Evolutionary conservation across 2,329 filamentous ascomycete species (phyloP), one percentile per base, ranked within the genome.

Genomic region (Xylaria sp.): DNA sequence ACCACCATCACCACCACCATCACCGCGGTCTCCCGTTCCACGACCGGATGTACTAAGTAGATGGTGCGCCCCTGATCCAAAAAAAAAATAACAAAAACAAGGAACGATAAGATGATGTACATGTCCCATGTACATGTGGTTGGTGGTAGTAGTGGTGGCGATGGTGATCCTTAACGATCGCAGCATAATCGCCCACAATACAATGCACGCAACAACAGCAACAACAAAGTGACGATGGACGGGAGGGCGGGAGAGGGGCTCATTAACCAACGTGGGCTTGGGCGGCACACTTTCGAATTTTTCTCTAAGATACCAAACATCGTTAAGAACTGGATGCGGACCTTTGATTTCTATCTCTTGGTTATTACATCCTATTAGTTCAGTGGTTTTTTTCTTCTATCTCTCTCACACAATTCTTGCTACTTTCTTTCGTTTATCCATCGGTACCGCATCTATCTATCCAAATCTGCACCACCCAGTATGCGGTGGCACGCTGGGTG

Each of bases 1-100:
- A 84, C 29, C 81, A 82, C 3, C 79, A n/a, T n/a, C n/a, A 85
- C 67, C 83, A 83, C 25, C 83, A 84, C 29, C 81, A 82, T 2
- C 79, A 82, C 25, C 69, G 64, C 25, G 36, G 31, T 49, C 60
- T 71, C 50, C 71, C 79, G 36, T 83, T 83, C 69, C 76, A 80
- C 22, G 80, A 82, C 56, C 78, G 83, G n/a, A 67, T 74, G 33
- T 74, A 72, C 55, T 75, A 72, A 59, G n/a, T 36, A 44, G 45
- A 44, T 45, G 55, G 17, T 33, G 53, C 27, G 27, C 57, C 54
- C 47, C 29, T 22, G n/a, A n/a, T n/a, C n/a, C n/a, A n/a, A n/a
- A n/a, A 38, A 29, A 57, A 44, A 9, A 44, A 44, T 5, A 39
- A 17, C 15, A 54, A n/a, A n/a, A n/a, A 58, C 33, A 59, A 27